Base-by-base conservation (phyloP, 2,329 filamentous ascomycete species). In the Alternaria consortialis region DNA sequence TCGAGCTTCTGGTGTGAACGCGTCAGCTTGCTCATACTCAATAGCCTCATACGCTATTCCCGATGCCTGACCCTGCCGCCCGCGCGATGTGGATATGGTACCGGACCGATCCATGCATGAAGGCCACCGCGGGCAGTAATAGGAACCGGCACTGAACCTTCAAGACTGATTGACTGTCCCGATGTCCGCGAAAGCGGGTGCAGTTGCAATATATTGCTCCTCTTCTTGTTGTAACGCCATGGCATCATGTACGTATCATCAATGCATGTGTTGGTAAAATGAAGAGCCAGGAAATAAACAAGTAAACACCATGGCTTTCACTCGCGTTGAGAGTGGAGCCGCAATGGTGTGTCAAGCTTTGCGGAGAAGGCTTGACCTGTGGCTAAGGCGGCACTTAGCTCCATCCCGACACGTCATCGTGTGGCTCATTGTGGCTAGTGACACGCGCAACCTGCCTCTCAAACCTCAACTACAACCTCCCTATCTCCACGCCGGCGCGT, bases 351-450 rank as follows among this genome's bases (percentile, higher is more conserved):
- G 43, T 48, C 43, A 48, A 56, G 53, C 53, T 56, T 56, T 50
- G 43, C 34, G 53, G 53, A 37, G 43, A 50, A 56, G n/a, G 53
- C 53, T 56, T 56, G 27, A 47, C n/a, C 20, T 47, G 42, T 27
- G 39, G 32, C 32, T 37, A 17, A 39, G 42, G 27, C 36, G 46
- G 46, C 29, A 50, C 6, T 32, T 17, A 15, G 39, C 51, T 4
- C 17, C n/a, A 36, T 32, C 11, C 8, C 25, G 31, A 34, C 8
- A 46, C 52, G 52, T 54, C 52, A 54, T 54, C 44, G 17, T 36
- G 23, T 32, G 27, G 25, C 42, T 56, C 17, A 23, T 48, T 56
- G 2, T 47, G 53, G 17, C 43, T 56, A 56, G 43, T 47, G 32
- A 17, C n/a, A 39, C 17, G 25, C 34, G 40, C 36, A 23, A 15